Conservation (phyloP, 306 rosid species). For the Vigna mungo region DNA sequence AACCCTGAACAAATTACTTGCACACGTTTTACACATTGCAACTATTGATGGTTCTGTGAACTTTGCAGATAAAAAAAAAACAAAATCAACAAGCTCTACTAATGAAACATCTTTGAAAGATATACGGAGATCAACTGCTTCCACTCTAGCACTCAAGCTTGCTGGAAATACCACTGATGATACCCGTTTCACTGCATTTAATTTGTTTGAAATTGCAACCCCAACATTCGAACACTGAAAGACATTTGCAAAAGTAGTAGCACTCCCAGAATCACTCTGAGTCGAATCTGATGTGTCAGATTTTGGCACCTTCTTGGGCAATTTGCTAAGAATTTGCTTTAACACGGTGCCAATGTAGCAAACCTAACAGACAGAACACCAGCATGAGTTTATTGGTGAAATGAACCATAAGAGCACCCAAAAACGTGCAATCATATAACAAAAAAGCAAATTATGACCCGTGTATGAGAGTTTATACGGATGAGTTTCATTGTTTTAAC, state of each 20-base stretch:
- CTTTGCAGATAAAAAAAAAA: conserved; percentile 7
- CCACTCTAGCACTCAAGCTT: conserved; percentile 8
- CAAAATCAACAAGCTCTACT: conserved; percentile 3
- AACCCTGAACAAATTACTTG: conserved; percentile 17
- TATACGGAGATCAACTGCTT: background rate
- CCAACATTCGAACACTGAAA: conserved; percentile 10
- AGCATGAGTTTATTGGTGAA: background rate
- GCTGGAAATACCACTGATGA: conserved; percentile 4
- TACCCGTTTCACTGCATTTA: conserved; percentile 11
- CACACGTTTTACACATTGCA: conserved; percentile 15
- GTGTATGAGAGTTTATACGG: background rate
- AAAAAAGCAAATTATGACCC: background rate
- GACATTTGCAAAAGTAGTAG: conserved; percentile 11
- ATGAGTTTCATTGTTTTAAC: background rate
- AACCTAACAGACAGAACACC: background rate
- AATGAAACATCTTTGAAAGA: conserved; percentile 8
- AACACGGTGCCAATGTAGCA: background rate
- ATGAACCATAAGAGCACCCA: background rate
- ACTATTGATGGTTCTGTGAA: conserved; percentile 13
- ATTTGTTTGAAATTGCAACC: background rate
- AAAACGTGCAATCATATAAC: background rate
- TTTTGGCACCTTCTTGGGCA: conserved; percentile 12
- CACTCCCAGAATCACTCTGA: background rate
- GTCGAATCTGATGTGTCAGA: background rate
- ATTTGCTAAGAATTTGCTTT: conserved; percentile 28